Evolutionary conservation across 202 grass and related monocot species (phyloP), one percentile per base, ranked within the genome.

Genomic region (Carex arenaria): DNA sequence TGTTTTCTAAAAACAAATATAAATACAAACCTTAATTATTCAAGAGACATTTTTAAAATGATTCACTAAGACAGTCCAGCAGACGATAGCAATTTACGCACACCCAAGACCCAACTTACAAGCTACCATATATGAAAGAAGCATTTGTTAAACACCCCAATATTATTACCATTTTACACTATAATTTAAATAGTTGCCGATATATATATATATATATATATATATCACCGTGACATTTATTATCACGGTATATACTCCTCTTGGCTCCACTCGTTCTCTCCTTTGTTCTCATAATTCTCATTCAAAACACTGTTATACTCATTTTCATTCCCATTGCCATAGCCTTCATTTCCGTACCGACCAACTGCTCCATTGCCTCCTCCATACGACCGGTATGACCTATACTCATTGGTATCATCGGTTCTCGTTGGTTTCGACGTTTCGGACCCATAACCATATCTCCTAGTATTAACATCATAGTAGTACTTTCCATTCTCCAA

Each of bases 401-500:
- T 30, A 67, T 82, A 82, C 34, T 47, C 40, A 3, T 53, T 62
- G 0, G 32, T 22, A 23, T 52, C 53, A 23, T 52, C 22, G 31
- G 71, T 78, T 75, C 54, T 31, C 83, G 2, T 31, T 0, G 83
- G 54, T 20, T 84, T 67, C n/a, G 5, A 40, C 38, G 34, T 36
- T 1, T 68, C 61, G 7, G 64, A 61, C 14, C 78, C 86, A 72
- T 80, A 57, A n/a, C 59, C 67, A 20, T 85, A 38, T 52, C 67
- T 82, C 31, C 80, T 64, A 36, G 14, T 34, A 68, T 85, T 85
- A 11, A 79, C 83, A 64, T 89, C 67, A 49, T 89, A 89, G 71
- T 69, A 89, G 83, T 89, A 89, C 78, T 31, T 85, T 7, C 87
- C 87, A 34, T 89, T 82, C 57, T 85, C 83, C 32, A 82, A 13